Evolutionary conservation across 2,329 filamentous ascomycete genomes (phyloP).

Genomic region (Pestalotiopsis sp.): DNA sequence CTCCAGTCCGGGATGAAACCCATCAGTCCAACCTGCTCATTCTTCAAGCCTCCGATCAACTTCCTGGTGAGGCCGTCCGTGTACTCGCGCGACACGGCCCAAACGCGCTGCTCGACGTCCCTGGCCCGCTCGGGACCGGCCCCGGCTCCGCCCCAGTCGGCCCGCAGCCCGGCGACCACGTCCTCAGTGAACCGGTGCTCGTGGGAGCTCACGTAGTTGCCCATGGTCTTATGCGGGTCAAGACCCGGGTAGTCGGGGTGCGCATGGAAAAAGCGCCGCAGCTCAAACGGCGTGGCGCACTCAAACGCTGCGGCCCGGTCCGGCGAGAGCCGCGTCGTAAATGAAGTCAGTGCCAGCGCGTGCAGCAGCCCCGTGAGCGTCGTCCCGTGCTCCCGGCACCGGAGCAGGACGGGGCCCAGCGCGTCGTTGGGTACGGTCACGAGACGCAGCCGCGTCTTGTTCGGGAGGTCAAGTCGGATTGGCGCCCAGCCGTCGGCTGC

Average conservation of each 20-base stretch:
- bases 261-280: conserved; percentile 21
- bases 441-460: conserved; percentile 20
- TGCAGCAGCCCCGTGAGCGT: conserved; percentile 31
- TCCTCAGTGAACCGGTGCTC: conserved; percentile 10
- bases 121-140: neutral
- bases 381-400: conserved; percentile 28
- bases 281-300: conserved; percentile 20
- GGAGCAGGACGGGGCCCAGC: conserved; percentile 19
- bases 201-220: conserved; percentile 17
- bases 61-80: conserved; percentile 16
- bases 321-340: conserved; percentile 18
- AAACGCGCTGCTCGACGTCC: conserved; percentile 19
- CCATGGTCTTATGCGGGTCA: conserved; percentile 15
- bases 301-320: conserved; percentile 12
- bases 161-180: neutral
- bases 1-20: conserved; percentile 27
- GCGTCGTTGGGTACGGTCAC: conserved; percentile 19
- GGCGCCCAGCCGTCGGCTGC: conserved; percentile 25
- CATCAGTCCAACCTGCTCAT: conserved; percentile 26
- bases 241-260: neutral
- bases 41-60: conserved; percentile 21
- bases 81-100: conserved; percentile 19
- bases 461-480: conserved; percentile 11
- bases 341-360: conserved; percentile 21
- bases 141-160: neutral